Percentiles rank a stretch among this genome's conserved stretches.
Conservation (phyloP, 2,329 filamentous ascomycete species). For the Polytolypa hystricis region DNA sequence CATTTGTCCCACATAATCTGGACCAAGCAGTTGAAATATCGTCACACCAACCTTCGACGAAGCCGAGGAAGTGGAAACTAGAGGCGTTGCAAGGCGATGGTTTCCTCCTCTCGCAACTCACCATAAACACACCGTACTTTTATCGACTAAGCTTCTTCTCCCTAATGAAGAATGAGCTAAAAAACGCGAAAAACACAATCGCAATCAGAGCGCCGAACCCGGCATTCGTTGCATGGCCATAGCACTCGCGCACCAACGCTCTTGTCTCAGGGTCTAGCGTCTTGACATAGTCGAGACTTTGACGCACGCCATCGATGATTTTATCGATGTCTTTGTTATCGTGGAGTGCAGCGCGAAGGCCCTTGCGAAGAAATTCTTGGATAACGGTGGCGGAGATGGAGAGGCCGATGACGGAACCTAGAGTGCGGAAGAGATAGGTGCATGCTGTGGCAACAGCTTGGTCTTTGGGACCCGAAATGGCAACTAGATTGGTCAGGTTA, state of each 20-base stretch:
- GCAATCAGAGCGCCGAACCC: conserved; percentile 41
- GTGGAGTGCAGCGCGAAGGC: conserved; percentile 44
- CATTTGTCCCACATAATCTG: too few relatives aligned
- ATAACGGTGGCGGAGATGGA: conserved; percentile 61
- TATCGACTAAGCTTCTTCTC: conserved; percentile 44
- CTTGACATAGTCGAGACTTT: conserved; percentile 59
- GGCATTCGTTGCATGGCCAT: conserved; percentile 46
- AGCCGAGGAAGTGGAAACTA: too few relatives aligned
- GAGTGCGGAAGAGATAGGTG: conserved; percentile 67
- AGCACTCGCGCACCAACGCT: conserved; percentile 53
- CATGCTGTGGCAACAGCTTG: conserved; percentile 67
- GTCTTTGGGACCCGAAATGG: conserved; percentile 55
- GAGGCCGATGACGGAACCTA: conserved; percentile 56
- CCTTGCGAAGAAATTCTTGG: conserved; percentile 53
- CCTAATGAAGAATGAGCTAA: conserved; percentile 41
- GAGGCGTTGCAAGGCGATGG: too few relatives aligned
- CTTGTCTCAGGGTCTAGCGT: conserved; percentile 50
- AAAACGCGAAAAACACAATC: conserved; percentile 39
- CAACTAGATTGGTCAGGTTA: conserved; percentile 36
- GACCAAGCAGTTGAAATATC: too few relatives aligned
- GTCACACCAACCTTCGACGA: too few relatives aligned
- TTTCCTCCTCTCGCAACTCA: too few relatives aligned
- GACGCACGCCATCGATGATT: conserved; percentile 58
- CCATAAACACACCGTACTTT: too few relatives aligned
- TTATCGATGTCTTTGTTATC: conserved; percentile 49